These are phyloP conservation scores for Alternaria tenuissima DNA, from an alignment of 2,329 filamentous ascomycete species.

Conservation along the genomic window DNA sequence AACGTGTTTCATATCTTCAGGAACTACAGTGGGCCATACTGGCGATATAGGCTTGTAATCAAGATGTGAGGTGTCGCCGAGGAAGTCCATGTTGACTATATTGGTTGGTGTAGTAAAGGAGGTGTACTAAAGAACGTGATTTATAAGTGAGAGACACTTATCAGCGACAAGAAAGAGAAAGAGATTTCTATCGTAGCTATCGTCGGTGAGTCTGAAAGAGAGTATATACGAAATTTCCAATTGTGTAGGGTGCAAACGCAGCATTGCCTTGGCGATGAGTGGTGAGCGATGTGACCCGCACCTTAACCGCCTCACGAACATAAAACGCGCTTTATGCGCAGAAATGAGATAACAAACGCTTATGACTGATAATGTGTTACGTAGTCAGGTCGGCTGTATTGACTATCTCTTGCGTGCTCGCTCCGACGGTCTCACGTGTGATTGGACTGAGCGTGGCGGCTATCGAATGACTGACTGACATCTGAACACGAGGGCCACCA, in stretches of 20 bases:
- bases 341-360: rapidly evolving
- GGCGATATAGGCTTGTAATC: not conserved
- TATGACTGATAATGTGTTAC: not conserved
- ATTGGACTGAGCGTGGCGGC: not conserved
- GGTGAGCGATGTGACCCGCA: not conserved
- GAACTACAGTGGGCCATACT: not conserved
- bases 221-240: no score
- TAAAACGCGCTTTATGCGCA: not conserved
- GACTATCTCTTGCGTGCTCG: not conserved
- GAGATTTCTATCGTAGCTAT: no score
- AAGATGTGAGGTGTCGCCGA: not conserved
- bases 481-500: not conserved
- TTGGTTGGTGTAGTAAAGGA: not conserved
- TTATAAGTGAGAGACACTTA: not conserved
- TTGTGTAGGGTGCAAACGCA: not conserved
- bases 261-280: not conserved
- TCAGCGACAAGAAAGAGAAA: not conserved
- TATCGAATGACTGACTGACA: not conserved
- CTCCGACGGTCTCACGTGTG: not conserved
- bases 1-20: not conserved
- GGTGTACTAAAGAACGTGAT: no score
- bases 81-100: not conserved
- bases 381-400: no score
- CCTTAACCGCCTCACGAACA: not conserved
- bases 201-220: no score